Evolutionary conservation across 768 basidiomycete species (phyloP).

Genomic region (Mrakia blollopis): DNA sequence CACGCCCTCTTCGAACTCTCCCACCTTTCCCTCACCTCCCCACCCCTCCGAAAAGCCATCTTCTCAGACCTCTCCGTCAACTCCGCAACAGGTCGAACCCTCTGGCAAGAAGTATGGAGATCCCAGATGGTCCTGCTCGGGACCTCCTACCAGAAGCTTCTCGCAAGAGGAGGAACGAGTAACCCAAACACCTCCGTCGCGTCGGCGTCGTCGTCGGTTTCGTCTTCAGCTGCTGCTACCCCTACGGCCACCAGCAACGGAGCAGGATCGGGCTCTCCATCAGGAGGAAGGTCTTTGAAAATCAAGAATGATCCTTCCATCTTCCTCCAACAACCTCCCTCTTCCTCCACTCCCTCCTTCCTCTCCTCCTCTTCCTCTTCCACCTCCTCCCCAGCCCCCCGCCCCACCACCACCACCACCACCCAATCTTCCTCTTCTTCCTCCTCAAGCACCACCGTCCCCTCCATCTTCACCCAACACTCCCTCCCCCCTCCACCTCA

Average conservation of each 20-base stretch:
- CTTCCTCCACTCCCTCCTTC: not conserved
- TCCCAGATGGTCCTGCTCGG: conserved; percentile 31
- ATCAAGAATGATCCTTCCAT: conserved; percentile 5
- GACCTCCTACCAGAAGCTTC: conserved; percentile 22
- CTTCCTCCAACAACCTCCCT: conserved; percentile 15
- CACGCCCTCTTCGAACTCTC: conserved; percentile 31
- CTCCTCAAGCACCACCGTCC: not conserved
- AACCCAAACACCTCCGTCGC: not conserved
- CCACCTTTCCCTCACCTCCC: conserved; percentile 22
- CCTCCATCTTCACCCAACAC: conserved; percentile 28
- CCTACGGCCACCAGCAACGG: not conserved
- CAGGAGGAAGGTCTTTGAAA: conserved; percentile 1
- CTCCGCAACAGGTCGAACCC: not conserved
- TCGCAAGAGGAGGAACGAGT: conserved; percentile 14
- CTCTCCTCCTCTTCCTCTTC: not conserved
- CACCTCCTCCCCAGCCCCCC: conserved; percentile 7
- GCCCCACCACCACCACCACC: too few relatives aligned
- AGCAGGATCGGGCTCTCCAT: not conserved
- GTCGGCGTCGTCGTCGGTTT: not conserved
- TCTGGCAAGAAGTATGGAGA: conserved; percentile 29
- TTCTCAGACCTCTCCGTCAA: conserved; percentile 26
- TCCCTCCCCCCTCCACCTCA: not conserved
- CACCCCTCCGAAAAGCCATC: conserved; percentile 14
- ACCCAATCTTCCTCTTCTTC: not conserved
- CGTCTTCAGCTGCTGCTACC: too few relatives aligned